Evolutionary conservation across 441 rosid genomes (phyloP), one percentile per base, ranked within the genome.

Genomic region (Gossypium schwendimanii): DNA sequence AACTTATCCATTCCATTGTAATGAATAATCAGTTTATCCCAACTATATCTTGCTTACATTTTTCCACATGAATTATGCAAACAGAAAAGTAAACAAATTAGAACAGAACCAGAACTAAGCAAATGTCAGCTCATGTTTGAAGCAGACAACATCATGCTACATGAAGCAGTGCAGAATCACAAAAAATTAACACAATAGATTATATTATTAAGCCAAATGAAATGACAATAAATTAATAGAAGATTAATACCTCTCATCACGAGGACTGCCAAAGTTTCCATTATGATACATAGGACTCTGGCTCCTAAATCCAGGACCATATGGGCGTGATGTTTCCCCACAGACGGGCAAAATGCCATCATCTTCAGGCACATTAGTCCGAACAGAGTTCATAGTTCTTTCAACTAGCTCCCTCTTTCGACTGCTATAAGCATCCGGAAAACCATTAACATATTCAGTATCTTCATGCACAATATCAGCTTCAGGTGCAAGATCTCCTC

Each of bases 231-330:
- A 15, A 61, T 58, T 12, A 41, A 74, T 54, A 52, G 31, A 31
- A 53, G 52, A 36, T 23, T 9, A 73, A 70, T 83, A 90, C 96
- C 96, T 85, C 75, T 84, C 87, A 73, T 84, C 86, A 23, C 55
- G 65, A 77, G 80, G 69, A 33, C 79, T 77, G 67, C 83, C 85
- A 72, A 71, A 67, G 63, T 84, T 80, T 62, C 79, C 77, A 55
- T 81, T 63, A 76, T 81, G 73, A 78, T 70, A 74, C 70, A 69
- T 47, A 52, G 84, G 75, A 72, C 74, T 77, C 50, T 64, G 89
- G 15, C 74, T 79, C 79, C 82, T 79, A 54, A 85, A 74, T 74
- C 78, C 82, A 72, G 83, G 62, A 73, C 31, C 76, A 76, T 77
- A 63, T 45, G 76, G 79, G 76, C 8, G 63, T 53, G 84, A 58